These are phyloP conservation scores for Halenospora varia DNA, from an alignment of 495 filamentous ascomycete species.

Conservation along the genomic window DNA sequence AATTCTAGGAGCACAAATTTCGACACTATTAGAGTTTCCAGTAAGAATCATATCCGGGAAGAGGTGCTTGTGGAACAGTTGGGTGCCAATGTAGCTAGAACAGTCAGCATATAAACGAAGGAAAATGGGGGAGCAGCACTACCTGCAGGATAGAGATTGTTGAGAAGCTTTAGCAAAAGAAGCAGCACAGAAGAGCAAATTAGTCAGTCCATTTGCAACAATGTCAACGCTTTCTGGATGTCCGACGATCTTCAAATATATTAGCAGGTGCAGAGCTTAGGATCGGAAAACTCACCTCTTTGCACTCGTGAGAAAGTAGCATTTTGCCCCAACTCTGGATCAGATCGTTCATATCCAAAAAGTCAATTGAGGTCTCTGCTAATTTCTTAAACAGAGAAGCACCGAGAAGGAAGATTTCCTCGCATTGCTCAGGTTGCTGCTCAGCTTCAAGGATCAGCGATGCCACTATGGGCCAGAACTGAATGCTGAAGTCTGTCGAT, in stretches of 20 bases:
- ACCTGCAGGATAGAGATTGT: constrained; percentile 42
- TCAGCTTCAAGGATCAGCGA: constrained; percentile 37
- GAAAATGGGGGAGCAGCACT: constrained; percentile 2
- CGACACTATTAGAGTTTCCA: constrained; percentile 17
- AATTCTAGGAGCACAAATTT: constrained; percentile 29
- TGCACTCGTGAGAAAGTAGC: constrained; percentile 44
- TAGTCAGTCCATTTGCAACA: constrained; percentile 44
- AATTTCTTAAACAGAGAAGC: constrained; percentile 51
- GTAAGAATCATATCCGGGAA: constrained; percentile 56
- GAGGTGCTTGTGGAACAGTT: constrained; percentile 63
- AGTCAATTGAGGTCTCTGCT: constrained; percentile 41
- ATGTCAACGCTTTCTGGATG: constrained; percentile 44
- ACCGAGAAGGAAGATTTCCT: constrained; percentile 41
- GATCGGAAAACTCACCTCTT: constrained; percentile 17
- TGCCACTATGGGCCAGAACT: constrained; percentile 46
- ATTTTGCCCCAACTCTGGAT: constrained; percentile 49
- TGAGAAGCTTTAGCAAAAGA: constrained; percentile 41
- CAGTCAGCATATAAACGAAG: not conserved
- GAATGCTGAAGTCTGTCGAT: constrained; percentile 33
- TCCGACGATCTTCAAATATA: constrained; percentile 37
- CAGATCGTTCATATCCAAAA: constrained; percentile 48
- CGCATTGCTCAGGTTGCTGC: constrained; percentile 31
- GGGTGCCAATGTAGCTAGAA: constrained; percentile 46
- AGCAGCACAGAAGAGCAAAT: constrained; percentile 41
- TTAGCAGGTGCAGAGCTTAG: not conserved